A percentile compares a stretch with the other conserved stretches of the same genome.
Conservation (phyloP, 306 rosid species). For the Biancaea sappan region DNA sequence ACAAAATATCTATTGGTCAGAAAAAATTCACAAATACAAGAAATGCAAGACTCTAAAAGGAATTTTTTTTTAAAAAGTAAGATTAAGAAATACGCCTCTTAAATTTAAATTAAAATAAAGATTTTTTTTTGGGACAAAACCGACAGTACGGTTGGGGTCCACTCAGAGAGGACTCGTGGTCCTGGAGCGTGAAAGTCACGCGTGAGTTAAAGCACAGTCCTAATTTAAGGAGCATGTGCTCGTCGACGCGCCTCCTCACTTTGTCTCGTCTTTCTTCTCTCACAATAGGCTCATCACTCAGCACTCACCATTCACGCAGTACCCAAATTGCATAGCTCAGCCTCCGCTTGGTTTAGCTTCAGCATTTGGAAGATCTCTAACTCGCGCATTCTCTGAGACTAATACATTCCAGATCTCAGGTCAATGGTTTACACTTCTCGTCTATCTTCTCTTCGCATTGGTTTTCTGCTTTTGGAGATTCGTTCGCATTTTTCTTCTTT, state of each 20-base stretch:
- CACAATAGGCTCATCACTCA: background rate
- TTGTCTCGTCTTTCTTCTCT: slow-evolving; percentile 21
- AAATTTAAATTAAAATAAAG: background rate
- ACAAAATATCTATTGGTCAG: background rate
- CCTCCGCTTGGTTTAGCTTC: background rate
- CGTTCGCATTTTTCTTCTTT: background rate
- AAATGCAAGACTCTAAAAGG: background rate
- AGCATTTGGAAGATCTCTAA: slow-evolving; percentile 31
- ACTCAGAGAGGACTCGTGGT: background rate
- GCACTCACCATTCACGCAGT: slow-evolving; percentile 24
- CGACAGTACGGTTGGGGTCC: slow-evolving; percentile 27
- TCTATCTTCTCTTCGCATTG: background rate
- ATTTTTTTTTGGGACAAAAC: background rate
- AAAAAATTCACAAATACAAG: background rate
- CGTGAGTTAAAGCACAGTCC: slow-evolving; percentile 15
- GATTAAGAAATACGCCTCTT: background rate
- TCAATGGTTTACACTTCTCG: slow-evolving; percentile 28
- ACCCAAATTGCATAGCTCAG: slow-evolving; percentile 13
- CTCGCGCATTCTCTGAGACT: background rate
- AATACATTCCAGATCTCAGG: slow-evolving; percentile 48
- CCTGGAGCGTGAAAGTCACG: slow-evolving; percentile 51
- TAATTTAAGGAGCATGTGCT: background rate
- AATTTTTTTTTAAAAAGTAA: too few relatives aligned
- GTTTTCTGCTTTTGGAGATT: slow-evolving; percentile 6
- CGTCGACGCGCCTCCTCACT: background rate